phyloP scores from a whole-genome alignment of 2,329 filamentous ascomycete genomes.

The Tolypocladium sp. region DNA sequence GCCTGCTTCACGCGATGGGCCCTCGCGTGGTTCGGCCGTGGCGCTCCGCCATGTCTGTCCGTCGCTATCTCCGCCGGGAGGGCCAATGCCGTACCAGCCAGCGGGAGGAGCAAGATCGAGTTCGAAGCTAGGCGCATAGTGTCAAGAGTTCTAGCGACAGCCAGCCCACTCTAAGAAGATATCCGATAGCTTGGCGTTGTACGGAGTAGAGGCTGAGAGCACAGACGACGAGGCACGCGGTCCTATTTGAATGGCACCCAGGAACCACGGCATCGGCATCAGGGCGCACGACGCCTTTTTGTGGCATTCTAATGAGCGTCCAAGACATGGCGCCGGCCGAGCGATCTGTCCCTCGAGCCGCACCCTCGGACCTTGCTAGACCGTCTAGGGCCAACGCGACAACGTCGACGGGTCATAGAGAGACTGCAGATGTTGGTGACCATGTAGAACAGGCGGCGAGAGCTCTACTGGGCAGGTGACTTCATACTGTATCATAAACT shows the following conservation, averaged over 20 bases:
- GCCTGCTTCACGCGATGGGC: constrained; percentile 56
- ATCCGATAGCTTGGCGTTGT: too few species aligned
- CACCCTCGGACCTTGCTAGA: background rate
- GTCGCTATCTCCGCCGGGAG: background rate
- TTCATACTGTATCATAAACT: background rate
- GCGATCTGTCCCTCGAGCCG: background rate
- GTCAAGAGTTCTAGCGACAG: background rate
- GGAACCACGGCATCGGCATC: background rate
- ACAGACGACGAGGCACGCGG: background rate
- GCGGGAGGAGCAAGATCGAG: constrained; percentile 4
- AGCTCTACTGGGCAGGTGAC: constrained; percentile 5
- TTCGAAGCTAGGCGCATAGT: constrained; percentile 6
- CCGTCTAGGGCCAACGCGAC: background rate
- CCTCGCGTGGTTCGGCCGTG: constrained; percentile 26
- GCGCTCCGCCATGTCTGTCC: background rate
- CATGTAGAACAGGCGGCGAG: background rate
- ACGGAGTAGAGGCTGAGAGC: background rate
- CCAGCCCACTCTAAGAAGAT: background rate
- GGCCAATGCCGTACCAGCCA: constrained; percentile 3
- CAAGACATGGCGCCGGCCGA: constrained; percentile 1
- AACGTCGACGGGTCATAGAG: background rate
- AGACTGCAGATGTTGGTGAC: background rate
- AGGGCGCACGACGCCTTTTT: background rate
- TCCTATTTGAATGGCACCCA: background rate
- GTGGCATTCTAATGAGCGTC: background rate